Conservation (phyloP, 371 early-diverging fungal genomes). For the Rhizopus arrhizus region DNA sequence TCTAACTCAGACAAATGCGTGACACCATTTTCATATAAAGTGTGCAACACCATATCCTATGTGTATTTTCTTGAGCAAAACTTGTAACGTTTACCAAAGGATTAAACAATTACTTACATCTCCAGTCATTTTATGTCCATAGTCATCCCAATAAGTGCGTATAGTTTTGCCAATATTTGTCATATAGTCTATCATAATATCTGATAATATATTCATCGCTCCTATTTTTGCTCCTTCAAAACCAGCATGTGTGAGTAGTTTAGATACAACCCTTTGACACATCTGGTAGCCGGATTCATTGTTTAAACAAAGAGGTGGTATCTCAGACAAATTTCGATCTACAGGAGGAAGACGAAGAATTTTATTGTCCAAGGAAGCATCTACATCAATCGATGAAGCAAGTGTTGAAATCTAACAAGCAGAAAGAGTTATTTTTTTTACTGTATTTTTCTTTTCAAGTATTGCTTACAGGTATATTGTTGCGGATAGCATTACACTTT, state of each 20-base stretch:
- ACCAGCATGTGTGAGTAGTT: slow-evolving; percentile 83
- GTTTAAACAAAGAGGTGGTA: slow-evolving; percentile 66
- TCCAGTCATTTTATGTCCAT: slow-evolving; percentile 68
- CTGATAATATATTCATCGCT: slow-evolving; percentile 77
- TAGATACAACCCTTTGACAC: slow-evolving; percentile 62
- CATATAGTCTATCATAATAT: slow-evolving; percentile 77
- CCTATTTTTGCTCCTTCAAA: slow-evolving; percentile 76
- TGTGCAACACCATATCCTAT: slow-evolving; percentile 82
- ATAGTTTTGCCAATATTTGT: slow-evolving; percentile 82
- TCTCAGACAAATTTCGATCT: slow-evolving; percentile 1
- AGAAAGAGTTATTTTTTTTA: background rate
- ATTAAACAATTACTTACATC: slow-evolving; percentile 58
- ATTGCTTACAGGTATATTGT: slow-evolving; percentile 51
- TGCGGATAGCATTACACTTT: slow-evolving; percentile 72
- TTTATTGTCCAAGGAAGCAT: background rate
- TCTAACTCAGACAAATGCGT: slow-evolving; percentile 67
- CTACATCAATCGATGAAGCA: slow-evolving; percentile 28
- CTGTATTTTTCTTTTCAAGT: background rate
- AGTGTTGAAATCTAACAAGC: slow-evolving; percentile 34
- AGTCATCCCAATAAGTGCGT: slow-evolving; percentile 77
- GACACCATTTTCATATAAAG: slow-evolving; percentile 83
- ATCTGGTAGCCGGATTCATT: slow-evolving; percentile 61
- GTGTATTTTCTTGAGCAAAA: background rate
- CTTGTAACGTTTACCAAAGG: background rate
- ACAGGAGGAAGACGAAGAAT: background rate